phyloP scores from a whole-genome alignment of 108 stramenopile species.

The Aurantiochytrium sp. region DNA sequence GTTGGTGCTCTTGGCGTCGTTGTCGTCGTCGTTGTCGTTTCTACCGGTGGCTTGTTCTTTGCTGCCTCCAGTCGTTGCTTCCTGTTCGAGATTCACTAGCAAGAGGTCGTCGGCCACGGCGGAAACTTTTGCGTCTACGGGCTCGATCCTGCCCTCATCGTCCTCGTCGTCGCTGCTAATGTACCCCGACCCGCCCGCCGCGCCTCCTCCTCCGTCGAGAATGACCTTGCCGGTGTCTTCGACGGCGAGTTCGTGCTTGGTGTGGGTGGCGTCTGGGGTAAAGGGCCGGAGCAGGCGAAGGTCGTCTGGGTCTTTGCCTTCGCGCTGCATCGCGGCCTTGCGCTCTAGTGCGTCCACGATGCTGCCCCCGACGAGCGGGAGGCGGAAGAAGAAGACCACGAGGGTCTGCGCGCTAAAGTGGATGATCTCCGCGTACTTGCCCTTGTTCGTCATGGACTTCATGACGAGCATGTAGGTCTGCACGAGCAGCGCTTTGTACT shows the following conservation, averaged over 20 bases:
- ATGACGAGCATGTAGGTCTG: constrained; percentile 16
- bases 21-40: too few species aligned
- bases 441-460: constrained; percentile 30
- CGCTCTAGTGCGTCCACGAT: constrained; percentile 16
- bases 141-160: too few species aligned
- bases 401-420: constrained; percentile 26
- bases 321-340: constrained; percentile 1
- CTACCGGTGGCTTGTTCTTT: too few species aligned
- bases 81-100: too few species aligned
- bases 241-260: not conserved
- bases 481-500: not conserved
- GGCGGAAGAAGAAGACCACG: constrained; percentile 9
- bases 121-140: too few species aligned
- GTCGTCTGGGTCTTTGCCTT: not conserved
- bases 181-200: too few species aligned
- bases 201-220: too few species aligned
- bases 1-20: too few species aligned
- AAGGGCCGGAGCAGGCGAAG: not conserved
- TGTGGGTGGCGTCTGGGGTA: not conserved
- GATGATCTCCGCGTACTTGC: constrained; percentile 23
- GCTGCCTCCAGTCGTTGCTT: too few species aligned
- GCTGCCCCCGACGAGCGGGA: constrained; percentile 10
- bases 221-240: too few species aligned
- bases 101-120: too few species aligned
- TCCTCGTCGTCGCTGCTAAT: too few species aligned